A percentile compares a stretch with the other conserved stretches of the same genome.
phyloP scores from a whole-genome alignment of 202 grass and related monocot genomes.

The Hordeum pubiflorum region DNA sequence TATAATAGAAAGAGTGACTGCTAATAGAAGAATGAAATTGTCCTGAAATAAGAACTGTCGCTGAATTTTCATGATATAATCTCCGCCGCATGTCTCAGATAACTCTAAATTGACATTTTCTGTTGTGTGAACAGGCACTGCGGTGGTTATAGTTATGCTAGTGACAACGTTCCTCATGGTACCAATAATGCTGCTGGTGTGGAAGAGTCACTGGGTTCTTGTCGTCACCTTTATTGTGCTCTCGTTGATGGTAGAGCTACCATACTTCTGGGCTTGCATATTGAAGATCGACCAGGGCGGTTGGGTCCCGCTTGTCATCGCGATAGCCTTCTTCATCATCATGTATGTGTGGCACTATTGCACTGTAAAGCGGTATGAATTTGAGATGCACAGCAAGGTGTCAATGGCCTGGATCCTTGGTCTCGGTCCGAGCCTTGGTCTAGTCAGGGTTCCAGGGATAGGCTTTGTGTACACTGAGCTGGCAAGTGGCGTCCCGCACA shows the following conservation, averaged over 20 bases:
- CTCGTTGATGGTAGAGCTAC: constrained; percentile 77
- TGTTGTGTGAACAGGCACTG: constrained; percentile 53
- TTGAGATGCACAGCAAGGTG: constrained; percentile 94
- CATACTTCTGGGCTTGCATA: constrained; percentile 74
- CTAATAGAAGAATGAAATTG: neutral
- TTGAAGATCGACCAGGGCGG: constrained; percentile 90
- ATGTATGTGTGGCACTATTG: constrained; percentile 96
- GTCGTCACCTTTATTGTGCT: constrained; percentile 54
- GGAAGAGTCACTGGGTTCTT: constrained; percentile 86
- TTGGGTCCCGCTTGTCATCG: constrained; percentile 87
- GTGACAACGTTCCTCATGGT: constrained; percentile 94
- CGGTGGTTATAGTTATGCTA: constrained; percentile 89
- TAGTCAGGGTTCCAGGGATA: constrained; percentile 84
- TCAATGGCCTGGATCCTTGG: constrained; percentile 97
- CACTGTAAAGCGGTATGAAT: constrained; percentile 82
- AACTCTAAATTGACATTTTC: neutral
- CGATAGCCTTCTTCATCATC: constrained; percentile 48
- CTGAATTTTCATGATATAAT: constrained; percentile 2
- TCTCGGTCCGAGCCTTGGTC: constrained; percentile 74
- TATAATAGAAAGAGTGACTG: neutral
- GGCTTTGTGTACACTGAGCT: constrained; percentile 95
- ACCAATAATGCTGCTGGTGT: constrained; percentile 85
- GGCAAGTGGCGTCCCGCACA: constrained; percentile 72
- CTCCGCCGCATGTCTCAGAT: neutral
- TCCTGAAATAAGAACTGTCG: neutral